These are phyloP conservation scores for Litsea cubeba DNA, from an alignment of 164 flowering plant species.

Conservation along the genomic window DNA sequence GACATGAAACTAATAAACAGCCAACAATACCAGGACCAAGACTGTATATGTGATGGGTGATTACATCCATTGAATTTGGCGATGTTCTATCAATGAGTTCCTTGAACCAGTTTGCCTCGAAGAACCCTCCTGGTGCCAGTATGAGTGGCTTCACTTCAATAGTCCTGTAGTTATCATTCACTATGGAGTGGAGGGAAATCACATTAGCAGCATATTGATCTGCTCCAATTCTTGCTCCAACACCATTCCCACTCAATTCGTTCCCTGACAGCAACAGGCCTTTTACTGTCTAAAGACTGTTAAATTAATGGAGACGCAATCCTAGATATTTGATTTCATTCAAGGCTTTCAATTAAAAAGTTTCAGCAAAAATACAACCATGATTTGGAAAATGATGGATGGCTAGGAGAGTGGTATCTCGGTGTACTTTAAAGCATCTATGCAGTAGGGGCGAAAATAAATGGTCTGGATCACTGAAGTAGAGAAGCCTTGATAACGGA, in stretches of 20 bases:
- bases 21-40: slow-evolving; percentile 61
- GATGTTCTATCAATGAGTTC: slow-evolving; percentile 32
- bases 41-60: slow-evolving; percentile 73
- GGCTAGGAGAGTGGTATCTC: too few relatives aligned
- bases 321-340: too few relatives aligned
- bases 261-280: slow-evolving; percentile 40
- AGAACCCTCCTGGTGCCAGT: slow-evolving; percentile 71
- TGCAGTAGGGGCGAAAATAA: too few relatives aligned
- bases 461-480: too few relatives aligned
- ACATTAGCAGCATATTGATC: slow-evolving; percentile 54
- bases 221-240: slow-evolving; percentile 55
- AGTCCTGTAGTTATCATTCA: slow-evolving; percentile 37
- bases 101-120: slow-evolving; percentile 53
- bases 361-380: too few relatives aligned
- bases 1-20: not conserved
- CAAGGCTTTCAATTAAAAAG: too few relatives aligned
- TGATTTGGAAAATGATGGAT: too few relatives aligned
- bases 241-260: slow-evolving; percentile 63
- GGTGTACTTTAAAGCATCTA: too few relatives aligned
- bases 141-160: slow-evolving; percentile 37
- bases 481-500: too few relatives aligned
- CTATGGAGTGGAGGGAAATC: slow-evolving; percentile 30
- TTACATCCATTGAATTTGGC: slow-evolving; percentile 32
- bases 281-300: too few relatives aligned
- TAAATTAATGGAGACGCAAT: too few relatives aligned